Conservation (phyloP, 2,329 filamentous ascomycete species). For the Fusarium chuoi region DNA sequence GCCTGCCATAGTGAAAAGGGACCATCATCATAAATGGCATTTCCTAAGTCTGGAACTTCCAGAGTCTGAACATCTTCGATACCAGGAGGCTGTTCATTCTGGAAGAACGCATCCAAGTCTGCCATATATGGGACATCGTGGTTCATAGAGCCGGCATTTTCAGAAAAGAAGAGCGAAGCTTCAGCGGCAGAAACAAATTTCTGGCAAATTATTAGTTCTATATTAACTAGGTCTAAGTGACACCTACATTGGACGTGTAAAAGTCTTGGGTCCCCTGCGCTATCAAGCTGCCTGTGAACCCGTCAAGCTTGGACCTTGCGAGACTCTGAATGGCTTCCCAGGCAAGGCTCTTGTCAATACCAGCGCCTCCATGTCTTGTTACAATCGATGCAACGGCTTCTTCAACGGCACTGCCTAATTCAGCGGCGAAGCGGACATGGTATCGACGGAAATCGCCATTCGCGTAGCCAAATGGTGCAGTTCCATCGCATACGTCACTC, state of each 20-base stretch:
- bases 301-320: neutral
- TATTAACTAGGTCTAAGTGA: rapidly evolving
- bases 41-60: neutral
- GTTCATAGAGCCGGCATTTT: neutral
- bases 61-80: neutral
- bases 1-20: neutral
- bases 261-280: neutral
- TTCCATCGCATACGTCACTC: neutral
- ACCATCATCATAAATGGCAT: neutral
- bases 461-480: too few species aligned
- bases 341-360: neutral
- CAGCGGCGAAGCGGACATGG: neutral
- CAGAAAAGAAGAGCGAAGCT: neutral
- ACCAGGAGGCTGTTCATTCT: neutral
- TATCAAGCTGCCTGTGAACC: neutral
- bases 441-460: neutral
- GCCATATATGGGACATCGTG: neutral
- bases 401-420: neutral
- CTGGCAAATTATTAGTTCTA: neutral
- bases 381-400: neutral
- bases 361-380: neutral
- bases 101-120: neutral
- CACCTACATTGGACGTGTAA: neutral
- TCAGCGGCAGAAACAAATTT: too few species aligned
- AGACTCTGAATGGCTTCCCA: neutral